Conservation (phyloP, 495 filamentous ascomycete genomes). For the Darksidea phi region DNA sequence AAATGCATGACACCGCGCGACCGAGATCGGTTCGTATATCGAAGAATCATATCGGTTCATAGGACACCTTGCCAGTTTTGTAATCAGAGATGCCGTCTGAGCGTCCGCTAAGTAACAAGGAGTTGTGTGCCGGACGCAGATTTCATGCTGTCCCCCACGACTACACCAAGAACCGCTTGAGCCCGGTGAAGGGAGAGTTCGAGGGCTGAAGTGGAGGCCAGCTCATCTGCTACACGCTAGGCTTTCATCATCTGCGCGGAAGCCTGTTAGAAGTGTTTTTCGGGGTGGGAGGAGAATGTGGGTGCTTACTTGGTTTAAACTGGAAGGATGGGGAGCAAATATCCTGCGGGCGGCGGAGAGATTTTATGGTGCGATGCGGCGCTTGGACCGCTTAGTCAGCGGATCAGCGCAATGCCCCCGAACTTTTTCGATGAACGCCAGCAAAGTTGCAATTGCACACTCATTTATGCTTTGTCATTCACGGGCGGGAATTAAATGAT, state of each 20-base stretch:
- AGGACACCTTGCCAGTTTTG: conserved; percentile 52
- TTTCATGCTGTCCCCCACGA: conserved; percentile 76
- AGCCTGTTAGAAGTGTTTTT: conserved; percentile 15
- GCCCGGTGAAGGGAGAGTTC: conserved; percentile 81
- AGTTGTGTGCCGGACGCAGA: conserved; percentile 96
- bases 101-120: conserved; percentile 97
- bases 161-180: conserved; percentile 76
- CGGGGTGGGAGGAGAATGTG: conserved; percentile 3
- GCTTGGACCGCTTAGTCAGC: conserved; percentile 23
- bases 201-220: conserved; percentile 64
- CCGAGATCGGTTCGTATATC: not conserved
- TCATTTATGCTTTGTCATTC: not conserved
- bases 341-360: conserved; percentile 38
- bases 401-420: not conserved
- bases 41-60: not conserved
- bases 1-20: too few species aligned
- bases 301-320: conserved; percentile 85
- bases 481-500: not conserved
- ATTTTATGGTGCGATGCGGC: conserved; percentile 8
- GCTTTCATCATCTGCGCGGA: conserved; percentile 95
- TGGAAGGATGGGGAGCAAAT: conserved; percentile 88
- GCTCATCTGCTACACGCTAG: conserved; percentile 87
- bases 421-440: not conserved
- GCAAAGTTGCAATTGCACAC: not conserved
- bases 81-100: conserved; percentile 96